Percentiles rank a stretch among this genome's conserved stretches.
Evolutionary conservation across 805 yeast species (phyloP).

Genomic region (Spathaspora hagerdaliae): DNA sequence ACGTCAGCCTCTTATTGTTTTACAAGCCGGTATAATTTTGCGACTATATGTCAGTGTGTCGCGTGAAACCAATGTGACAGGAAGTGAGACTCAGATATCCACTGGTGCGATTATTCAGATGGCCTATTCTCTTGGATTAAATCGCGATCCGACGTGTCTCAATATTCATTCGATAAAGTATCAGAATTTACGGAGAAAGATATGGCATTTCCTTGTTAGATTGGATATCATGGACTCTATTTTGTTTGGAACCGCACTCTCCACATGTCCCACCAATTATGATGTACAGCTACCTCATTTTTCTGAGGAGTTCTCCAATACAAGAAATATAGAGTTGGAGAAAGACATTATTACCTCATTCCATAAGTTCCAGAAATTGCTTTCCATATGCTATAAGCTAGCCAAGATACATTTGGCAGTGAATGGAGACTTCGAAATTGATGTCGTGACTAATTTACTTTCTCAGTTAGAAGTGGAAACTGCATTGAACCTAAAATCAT

Average conservation of each 20-base stretch:
- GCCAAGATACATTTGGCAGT: constrained; percentile 1
- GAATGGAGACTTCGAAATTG: constrained; percentile 1
- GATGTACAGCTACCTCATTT: constrained; percentile 47
- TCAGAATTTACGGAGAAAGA: constrained; percentile 50
- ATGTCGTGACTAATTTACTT: neutral
- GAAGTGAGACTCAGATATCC: constrained; percentile 12
- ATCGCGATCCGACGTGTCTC: constrained; percentile 28
- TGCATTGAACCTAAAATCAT: neutral
- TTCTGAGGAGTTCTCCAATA: constrained; percentile 6
- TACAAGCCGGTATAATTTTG: constrained; percentile 42
- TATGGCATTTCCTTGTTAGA: constrained; percentile 50
- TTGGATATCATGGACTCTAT: constrained; percentile 44
- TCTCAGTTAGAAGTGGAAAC: constrained; percentile 1
- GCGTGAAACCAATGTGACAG: constrained; percentile 16
- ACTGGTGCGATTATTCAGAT: constrained; percentile 20
- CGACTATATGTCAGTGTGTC: constrained; percentile 35
- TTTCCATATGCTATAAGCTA: constrained; percentile 1
- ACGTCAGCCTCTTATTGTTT: constrained; percentile 39
- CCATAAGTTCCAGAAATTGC: neutral
- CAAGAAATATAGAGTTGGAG: constrained; percentile 7
- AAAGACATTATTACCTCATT: constrained; percentile 3
- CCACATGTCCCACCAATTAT: constrained; percentile 32
- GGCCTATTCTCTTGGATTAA: constrained; percentile 29
- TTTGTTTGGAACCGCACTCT: constrained; percentile 43
- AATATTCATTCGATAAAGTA: constrained; percentile 13